These are phyloP conservation scores for Globisporangium acanthophoron DNA, from an alignment of 352 stramenopile species.

Conservation along the genomic window DNA sequence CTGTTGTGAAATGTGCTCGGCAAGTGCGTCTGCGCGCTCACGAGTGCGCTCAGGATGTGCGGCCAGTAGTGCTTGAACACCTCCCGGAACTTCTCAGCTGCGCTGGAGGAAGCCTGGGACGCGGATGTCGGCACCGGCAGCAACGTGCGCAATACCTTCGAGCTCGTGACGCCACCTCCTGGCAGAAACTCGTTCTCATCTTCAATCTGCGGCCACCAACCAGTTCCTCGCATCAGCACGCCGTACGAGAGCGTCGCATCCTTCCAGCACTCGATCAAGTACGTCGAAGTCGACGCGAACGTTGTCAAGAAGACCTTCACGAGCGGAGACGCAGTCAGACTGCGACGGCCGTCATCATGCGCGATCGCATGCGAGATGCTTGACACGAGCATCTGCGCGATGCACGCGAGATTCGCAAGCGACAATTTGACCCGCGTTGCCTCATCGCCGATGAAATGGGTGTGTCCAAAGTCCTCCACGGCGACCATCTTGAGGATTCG, in stretches of 20 bases:
- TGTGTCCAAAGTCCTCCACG: slow-evolving; percentile 55
- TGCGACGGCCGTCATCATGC: slow-evolving; percentile 2
- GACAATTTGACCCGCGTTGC: slow-evolving; percentile 41
- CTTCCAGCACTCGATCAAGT: slow-evolving; percentile 50
- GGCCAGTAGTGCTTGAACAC: slow-evolving; percentile 63
- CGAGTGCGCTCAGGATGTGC: slow-evolving; percentile 41
- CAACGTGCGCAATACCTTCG: slow-evolving; percentile 16
- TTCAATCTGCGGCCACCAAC: slow-evolving; percentile 22
- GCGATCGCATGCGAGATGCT: slow-evolving; percentile 30
- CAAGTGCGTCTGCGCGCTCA: slow-evolving; percentile 24
- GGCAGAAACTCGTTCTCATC: slow-evolving; percentile 9
- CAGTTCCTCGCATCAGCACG: slow-evolving; percentile 39
- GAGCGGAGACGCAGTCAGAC: slow-evolving; percentile 26
- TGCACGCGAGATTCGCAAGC: slow-evolving; percentile 55
- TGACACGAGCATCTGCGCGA: slow-evolving; percentile 50
- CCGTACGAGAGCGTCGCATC: slow-evolving; percentile 39
- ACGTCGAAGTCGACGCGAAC: slow-evolving; percentile 29
- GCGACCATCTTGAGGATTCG: slow-evolving; percentile 60
- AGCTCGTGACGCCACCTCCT: slow-evolving; percentile 9
- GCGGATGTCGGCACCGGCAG: slow-evolving; percentile 18
- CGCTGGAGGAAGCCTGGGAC: slow-evolving; percentile 8
- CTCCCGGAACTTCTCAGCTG: slow-evolving; percentile 17
- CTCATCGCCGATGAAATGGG: slow-evolving; percentile 58
- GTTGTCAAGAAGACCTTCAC: slow-evolving; percentile 51
- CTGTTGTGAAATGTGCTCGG: slow-evolving; percentile 7